Evolutionary conservation across 176 grass and related monocot species (phyloP).

Genomic region (Musa itinerans): DNA sequence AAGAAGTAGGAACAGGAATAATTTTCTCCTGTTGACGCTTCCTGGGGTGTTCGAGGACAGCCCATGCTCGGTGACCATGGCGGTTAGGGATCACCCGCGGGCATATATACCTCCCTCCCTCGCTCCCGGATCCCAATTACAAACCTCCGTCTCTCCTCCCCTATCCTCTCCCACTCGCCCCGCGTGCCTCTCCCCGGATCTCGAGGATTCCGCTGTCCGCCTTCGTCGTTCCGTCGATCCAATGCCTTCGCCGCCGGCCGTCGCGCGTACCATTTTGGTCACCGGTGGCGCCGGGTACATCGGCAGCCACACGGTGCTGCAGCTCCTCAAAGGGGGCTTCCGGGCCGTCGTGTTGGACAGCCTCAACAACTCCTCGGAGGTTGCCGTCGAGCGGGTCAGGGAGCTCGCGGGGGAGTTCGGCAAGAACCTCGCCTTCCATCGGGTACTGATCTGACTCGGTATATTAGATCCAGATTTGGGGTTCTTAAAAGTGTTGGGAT

Average conservation of each 20-base stretch:
- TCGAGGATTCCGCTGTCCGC: not conserved
- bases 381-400: slow-evolving; percentile 43
- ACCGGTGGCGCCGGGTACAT: slow-evolving; percentile 97
- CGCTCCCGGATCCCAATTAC: not conserved
- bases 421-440: slow-evolving; percentile 64
- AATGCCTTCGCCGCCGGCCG: slow-evolving; percentile 15
- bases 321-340: slow-evolving; percentile 65
- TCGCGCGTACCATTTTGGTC: slow-evolving; percentile 55
- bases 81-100: slow-evolving; percentile 5
- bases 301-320: slow-evolving; percentile 95
- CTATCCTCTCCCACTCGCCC: not conserved
- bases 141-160: not conserved
- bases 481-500: no score
- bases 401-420: slow-evolving; percentile 50
- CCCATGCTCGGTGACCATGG: slow-evolving; percentile 4
- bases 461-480: not conserved
- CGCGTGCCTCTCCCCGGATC: not conserved
- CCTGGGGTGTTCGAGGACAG: slow-evolving; percentile 4
- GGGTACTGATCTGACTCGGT: slow-evolving; percentile 25
- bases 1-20: not conserved
- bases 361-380: slow-evolving; percentile 86
- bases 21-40: not conserved
- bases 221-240: not conserved
- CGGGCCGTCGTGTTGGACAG: slow-evolving; percentile 71
- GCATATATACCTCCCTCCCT: not conserved